Conservation (phyloP, 1,284 basidiomycete genomes). For the Cryptococcus deneoformans region DNA sequence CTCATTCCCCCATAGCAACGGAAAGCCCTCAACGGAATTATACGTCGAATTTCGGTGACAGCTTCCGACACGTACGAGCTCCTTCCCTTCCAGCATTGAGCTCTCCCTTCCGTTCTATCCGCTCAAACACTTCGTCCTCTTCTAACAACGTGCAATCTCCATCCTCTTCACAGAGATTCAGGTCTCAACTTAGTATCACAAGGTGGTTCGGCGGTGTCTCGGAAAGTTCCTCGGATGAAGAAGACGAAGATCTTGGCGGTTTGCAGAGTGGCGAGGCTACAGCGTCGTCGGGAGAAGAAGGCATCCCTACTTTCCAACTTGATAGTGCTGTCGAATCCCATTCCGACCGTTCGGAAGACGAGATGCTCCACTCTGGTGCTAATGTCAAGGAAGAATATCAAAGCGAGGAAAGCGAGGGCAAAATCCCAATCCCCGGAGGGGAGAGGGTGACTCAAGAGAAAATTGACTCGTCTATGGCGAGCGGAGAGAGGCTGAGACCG, state of each 20-base stretch:
- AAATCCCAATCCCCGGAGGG: conserved; percentile 17
- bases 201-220: conserved; percentile 32
- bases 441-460: conserved; percentile 18
- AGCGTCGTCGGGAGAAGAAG: conserved; percentile 16
- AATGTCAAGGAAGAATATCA: too few relatives aligned
- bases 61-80: conserved; percentile 35
- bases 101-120: conserved; percentile 23
- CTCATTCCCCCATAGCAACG: not conserved
- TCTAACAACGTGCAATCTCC: not conserved
- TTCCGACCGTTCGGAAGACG: too few relatives aligned
- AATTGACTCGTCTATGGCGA: conserved; percentile 6
- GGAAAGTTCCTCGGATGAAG: conserved; percentile 15
- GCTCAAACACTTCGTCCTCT: conserved; percentile 6
- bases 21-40: conserved; percentile 4
- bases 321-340: not conserved
- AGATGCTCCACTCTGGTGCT: too few relatives aligned
- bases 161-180: conserved; percentile 1
- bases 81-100: conserved; percentile 28
- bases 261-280: conserved; percentile 2
- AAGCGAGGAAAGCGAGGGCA: conserved; percentile 3
- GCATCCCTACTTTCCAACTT: not conserved
- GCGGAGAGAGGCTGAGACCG: not conserved
- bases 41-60: conserved; percentile 18
- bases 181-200: conserved; percentile 32
- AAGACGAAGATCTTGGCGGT: conserved; percentile 10